Evolutionary conservation across 1,139 yeast genomes (phyloP), one percentile per base, ranked within the genome.

Genomic region (Nematodospora anomalae): DNA sequence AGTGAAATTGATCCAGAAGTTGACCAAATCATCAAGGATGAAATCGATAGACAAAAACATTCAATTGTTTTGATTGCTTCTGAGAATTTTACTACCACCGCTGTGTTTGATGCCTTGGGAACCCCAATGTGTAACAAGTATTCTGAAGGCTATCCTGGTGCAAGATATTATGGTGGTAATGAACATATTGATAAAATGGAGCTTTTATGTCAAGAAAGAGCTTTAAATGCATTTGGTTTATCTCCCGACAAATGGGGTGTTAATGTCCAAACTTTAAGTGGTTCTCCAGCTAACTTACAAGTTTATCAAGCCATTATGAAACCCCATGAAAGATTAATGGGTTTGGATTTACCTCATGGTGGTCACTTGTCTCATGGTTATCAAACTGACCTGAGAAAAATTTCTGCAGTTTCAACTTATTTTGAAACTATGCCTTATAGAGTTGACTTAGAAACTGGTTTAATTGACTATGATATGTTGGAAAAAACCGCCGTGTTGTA

Each of bases 391-490:
- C 73, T 87, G 55, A 86, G 95, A 74, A 90, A 89, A 74, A 92
- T 92, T 62, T 87, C 96, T 51, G 95, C 90, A 51, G 94, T 92
- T 47, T 88, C 97, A 42, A 90, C 95, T 49, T 92, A 92, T 68
- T 92, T 92, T 62, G 96, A 90, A 71, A 90, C 97, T 47, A 89
- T 92, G 96, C 98, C 98, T 37, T 92, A 92, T 76, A 82, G 97
- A 60, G 90, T 92, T 44, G 79, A 92, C 62, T 83, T 85, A 62
- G 79, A 76, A 48, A 92, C 97, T 46, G 97, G 97, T 44, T 70
- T 89, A 56, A 90, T 92, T 57, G 97, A 92, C 69, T 92, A 88
- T 67, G 97, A 92, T 59, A 84, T 83, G 74, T 79, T 92, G 59
- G 97, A 86, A 66, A 80, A 85, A 67, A 88, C 90, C 49, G 96